These are phyloP conservation scores for Boeremia exigua DNA, from an alignment of 2,329 filamentous ascomycete species.

Conservation along the genomic window DNA sequence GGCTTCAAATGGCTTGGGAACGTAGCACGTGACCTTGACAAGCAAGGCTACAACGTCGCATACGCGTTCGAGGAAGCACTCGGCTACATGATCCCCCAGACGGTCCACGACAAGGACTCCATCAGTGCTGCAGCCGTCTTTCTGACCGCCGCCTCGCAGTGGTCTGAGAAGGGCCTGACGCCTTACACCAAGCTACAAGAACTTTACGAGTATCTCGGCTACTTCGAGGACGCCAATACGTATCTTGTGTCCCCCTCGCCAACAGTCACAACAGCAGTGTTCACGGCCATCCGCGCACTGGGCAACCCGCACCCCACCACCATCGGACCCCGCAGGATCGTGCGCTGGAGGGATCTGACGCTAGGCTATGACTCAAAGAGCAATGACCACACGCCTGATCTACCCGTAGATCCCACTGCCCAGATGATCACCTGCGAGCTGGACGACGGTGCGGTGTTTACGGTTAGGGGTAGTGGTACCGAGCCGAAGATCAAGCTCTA, in stretches of 20 bases:
- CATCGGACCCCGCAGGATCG: slow-evolving; percentile 60
- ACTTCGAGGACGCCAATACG: slow-evolving; percentile 68
- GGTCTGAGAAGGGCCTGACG: slow-evolving; percentile 60
- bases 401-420: slow-evolving; percentile 63
- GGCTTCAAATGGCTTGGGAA: slow-evolving; percentile 75
- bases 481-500: slow-evolving; percentile 72
- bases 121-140: slow-evolving; percentile 67
- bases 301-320: slow-evolving; percentile 51
- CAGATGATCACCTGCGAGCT: slow-evolving; percentile 71
- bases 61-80: slow-evolving; percentile 71
- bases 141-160: slow-evolving; percentile 60
- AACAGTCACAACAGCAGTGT: slow-evolving; percentile 59
- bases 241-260: slow-evolving; percentile 67
- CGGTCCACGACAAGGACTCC: slow-evolving; percentile 70
- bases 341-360: slow-evolving; percentile 68
- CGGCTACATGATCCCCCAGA: slow-evolving; percentile 69
- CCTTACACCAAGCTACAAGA: slow-evolving; percentile 63
- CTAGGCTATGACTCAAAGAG: slow-evolving; percentile 65
- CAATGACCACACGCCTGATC: slow-evolving; percentile 57
- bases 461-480: slow-evolving; percentile 66
- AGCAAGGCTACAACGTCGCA: slow-evolving; percentile 57
- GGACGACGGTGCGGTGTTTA: slow-evolving; percentile 62
- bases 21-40: slow-evolving; percentile 58
- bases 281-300: slow-evolving; percentile 59
- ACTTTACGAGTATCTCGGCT: slow-evolving; percentile 64